These are phyloP conservation scores for Onygenales sp. DNA, from an alignment of 2,329 filamentous ascomycete species.

Conservation along the genomic window DNA sequence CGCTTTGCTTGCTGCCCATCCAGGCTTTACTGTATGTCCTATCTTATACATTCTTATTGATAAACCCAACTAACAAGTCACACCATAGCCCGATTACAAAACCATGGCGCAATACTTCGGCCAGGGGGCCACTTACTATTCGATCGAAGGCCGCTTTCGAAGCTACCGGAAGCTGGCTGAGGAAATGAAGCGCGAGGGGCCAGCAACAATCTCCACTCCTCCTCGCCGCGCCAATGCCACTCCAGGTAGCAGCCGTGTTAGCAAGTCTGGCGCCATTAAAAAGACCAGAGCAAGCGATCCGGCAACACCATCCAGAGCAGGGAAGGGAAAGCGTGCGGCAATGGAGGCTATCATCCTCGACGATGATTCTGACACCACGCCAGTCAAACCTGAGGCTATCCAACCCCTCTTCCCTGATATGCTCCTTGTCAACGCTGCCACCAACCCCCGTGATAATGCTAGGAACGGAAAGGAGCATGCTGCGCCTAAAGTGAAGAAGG, in stretches of 20 bases:
- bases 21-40: conserved; percentile 16
- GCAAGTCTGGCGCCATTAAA: background rate
- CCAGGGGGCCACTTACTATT: conserved; percentile 37
- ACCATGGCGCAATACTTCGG: conserved; percentile 38
- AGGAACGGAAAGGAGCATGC: too few relatives aligned
- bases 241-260: background rate
- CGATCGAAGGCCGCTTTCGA: conserved; percentile 39
- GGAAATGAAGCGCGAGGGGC: conserved; percentile 20
- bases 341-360: background rate
- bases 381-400: background rate
- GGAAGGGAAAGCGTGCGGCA: background rate
- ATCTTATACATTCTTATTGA: background rate
- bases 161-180: conserved; percentile 34
- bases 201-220: conserved; percentile 10
- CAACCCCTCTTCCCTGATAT: too few relatives aligned
- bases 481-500: too few relatives aligned
- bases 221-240: conserved; percentile 5
- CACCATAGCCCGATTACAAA: conserved; percentile 34
- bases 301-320: background rate
- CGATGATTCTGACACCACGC: background rate
- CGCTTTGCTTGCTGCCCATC: conserved; percentile 19
- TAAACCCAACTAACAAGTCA: background rate
- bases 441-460: too few relatives aligned
- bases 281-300: background rate
- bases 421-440: too few relatives aligned